Conservation (phyloP, 768 basidiomycete genomes). For the Mycena olivaceomarginata region DNA sequence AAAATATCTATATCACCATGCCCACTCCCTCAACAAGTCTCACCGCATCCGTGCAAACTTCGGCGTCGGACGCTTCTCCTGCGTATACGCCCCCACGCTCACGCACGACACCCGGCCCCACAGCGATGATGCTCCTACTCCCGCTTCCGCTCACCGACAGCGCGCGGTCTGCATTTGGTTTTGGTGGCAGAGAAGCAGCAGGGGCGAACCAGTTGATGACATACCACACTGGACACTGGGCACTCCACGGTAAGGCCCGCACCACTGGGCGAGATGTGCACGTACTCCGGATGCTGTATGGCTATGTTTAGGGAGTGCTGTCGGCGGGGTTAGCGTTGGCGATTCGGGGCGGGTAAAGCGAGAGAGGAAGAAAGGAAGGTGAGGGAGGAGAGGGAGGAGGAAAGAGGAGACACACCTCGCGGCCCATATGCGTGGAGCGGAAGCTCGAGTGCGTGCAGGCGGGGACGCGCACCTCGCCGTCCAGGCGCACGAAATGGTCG, state of each 20-base stretch:
- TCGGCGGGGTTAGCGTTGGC: not conserved
- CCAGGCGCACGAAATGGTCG: conserved; percentile 38
- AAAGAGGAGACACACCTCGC: conserved; percentile 14
- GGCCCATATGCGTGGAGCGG: conserved; percentile 35
- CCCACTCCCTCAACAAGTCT: too few species aligned
- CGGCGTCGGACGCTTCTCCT: too few species aligned
- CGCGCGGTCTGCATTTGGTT: too few species aligned
- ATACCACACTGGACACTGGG: conserved; percentile 39
- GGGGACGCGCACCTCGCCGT: conserved; percentile 43
- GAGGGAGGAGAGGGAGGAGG: too few species aligned
- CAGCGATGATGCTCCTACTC: too few species aligned
- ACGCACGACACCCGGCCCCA: too few species aligned
- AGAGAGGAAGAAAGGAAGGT: too few species aligned
- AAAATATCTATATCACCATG: too few species aligned
- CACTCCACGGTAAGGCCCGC: conserved; percentile 33
- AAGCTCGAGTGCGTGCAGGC: conserved; percentile 41
- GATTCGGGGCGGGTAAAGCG: not conserved
- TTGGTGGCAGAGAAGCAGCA: too few species aligned
- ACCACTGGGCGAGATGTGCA: conserved; percentile 38
- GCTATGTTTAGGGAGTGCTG: conserved; percentile 36
- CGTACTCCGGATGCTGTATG: conserved; percentile 42
- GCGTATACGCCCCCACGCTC: too few species aligned
- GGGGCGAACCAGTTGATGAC: conserved; percentile 26
- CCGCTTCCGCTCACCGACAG: conserved; percentile 27
- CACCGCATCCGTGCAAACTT: too few species aligned